Base-by-base conservation (phyloP, 2,329 filamentous ascomycete species). In the Aspergillus sp. region DNA sequence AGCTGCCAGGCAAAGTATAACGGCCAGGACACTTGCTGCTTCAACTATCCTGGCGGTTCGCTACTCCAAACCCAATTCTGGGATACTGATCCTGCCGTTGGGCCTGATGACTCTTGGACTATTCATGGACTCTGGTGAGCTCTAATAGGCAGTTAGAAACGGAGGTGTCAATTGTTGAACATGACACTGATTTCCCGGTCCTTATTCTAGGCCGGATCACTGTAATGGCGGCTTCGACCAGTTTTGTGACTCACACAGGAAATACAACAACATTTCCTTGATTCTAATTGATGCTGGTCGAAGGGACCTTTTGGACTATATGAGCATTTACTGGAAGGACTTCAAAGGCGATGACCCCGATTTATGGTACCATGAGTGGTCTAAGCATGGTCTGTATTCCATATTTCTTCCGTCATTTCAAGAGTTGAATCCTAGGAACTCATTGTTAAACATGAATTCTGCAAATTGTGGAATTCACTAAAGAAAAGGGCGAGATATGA, bases 21-120 rank as follows among this genome's bases (percentile, higher is more conserved):
- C 6, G 75, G 79, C n/a, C 62, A 73, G 40, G 74, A 89, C 57
- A 77, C 82, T 6, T 90, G 86, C 70, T 90, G 86, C 67, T 86
- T 88, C 70, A 86, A 86, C 57, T 74, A 79, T 19, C 85, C 85
- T 0, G 81, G 84, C 4, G 86, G 86, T 6, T 78, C 86, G 49
- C 68, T 90, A 36, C 73, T 89, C 5, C 79, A 81, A 63, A 89
- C 86, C 2, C 86, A 90, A 56, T 89, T 90, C 67, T 90, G 86
- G 86, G 85, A 90, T 58, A 77, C 80, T 0, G 61, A 76, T 45
- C 84, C 84, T 1, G 69, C 75, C 1, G 77, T 80, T 4, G 85
- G 86, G 0, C 85, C 86, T 2, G 66, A 65, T 39, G 77, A 88
- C 58, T 82, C 79, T 5, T 90, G 85, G 85, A 88, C 84, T 1